Evolutionary conservation across 495 filamentous ascomycete genomes (phyloP), one percentile per base, ranked within the genome.

Genomic region (Aspergillus nidulans): DNA sequence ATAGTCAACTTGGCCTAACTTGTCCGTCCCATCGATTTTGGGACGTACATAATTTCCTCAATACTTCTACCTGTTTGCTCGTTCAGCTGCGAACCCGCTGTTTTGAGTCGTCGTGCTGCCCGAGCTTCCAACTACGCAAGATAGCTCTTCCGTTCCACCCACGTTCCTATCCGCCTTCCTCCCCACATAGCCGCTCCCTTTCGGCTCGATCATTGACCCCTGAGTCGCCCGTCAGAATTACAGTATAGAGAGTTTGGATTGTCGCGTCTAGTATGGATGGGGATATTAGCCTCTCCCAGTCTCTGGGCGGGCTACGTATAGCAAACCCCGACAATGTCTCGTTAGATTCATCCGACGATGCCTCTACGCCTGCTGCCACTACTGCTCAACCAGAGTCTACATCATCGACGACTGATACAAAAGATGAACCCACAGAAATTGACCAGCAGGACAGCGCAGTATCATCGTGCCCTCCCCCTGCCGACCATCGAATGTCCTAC

Each of bases 301-400:
- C 90, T 55, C 79, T 99, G 59, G 95, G 95, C 49, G 95, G 95
- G 60, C 77, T 99, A 69, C 88, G 94, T 61, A 97, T 97, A 65
- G 95, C 95, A 57, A 99, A 99, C 69, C 94, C 95, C 39, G 92
- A 97, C 77, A 85, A 94, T 69, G 80, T 82, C 44, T 84, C 87
- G 26, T 77, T 87, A 38, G 73, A 77, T 57, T 69, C 73, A 39
- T 72, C 83, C n/a, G 72, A 73, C 56, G 75, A 81, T 51, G 64
- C 72, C 46, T 61, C 43, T 18, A 60, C 57, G 41, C 53, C 62
- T 7, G 55, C 55, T 34, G 57, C 62, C 13, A 48, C 41, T 23
- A 38, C 63, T 63, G 58, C 58, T 56, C 60, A 53, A 49, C 58
- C 63, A 60, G 54, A 57, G 49, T 57, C 62, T 59, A 52, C 61